Percentiles rank a stretch among this genome's conserved stretches.
Evolutionary conservation across 2,329 filamentous ascomycete species (phyloP).

Genomic region (Saccharata proteae): DNA sequence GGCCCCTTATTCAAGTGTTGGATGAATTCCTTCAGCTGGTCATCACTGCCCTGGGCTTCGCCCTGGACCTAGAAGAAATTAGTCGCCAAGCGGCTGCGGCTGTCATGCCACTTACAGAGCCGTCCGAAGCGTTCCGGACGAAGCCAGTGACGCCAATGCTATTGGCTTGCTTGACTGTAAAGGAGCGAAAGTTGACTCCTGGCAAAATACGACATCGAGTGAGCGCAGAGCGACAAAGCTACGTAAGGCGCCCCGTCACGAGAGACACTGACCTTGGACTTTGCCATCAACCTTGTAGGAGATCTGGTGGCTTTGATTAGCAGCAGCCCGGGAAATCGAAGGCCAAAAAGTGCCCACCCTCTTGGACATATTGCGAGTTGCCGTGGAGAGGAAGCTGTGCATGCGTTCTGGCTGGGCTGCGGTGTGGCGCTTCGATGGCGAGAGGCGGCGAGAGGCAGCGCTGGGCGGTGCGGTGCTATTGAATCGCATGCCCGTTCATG

Average conservation of each 20-base stretch:
- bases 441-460: no score
- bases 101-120: conserved; percentile 21
- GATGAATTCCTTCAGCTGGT: conserved; percentile 55
- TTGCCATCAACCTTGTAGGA: conserved; percentile 34
- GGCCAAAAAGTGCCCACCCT: conserved; percentile 1
- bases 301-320: conserved; percentile 23
- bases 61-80: conserved; percentile 61
- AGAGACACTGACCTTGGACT: conserved; percentile 31
- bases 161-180: conserved; percentile 31
- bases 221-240: neutral
- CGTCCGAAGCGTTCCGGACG: conserved; percentile 35
- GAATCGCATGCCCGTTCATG: no score
- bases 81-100: conserved; percentile 1
- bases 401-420: conserved; percentile 1
- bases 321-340: no score
- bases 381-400: conserved; percentile 3
- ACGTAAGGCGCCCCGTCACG: neutral
- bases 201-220: neutral
- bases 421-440: no score
- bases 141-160: conserved; percentile 32
- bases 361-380: conserved; percentile 6
- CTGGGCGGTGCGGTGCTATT: no score
- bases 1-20: conserved; percentile 68
- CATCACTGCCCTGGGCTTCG: conserved; percentile 67
- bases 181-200: conserved; percentile 39